Evolutionary conservation across 495 filamentous ascomycete genomes (phyloP).

Genomic region (Aspergillus conjunctus): DNA sequence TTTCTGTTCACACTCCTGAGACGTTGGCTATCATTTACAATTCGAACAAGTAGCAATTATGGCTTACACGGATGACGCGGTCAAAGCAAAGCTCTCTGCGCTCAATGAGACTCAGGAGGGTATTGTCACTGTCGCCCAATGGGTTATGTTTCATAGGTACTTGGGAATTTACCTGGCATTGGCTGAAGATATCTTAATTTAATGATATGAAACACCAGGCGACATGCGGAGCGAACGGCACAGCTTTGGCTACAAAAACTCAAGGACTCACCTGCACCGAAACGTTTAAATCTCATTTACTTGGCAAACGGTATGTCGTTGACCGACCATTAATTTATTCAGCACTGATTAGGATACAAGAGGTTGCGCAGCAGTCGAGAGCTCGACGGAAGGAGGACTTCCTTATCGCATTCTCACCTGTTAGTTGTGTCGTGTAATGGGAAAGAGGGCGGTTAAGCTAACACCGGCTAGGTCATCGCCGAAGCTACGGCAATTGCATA

Average conservation of each 20-base stretch:
- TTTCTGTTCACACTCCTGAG: background rate
- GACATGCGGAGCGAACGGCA: slow-evolving; percentile 85
- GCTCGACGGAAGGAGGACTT: slow-evolving; percentile 90
- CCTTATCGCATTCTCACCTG: slow-evolving; percentile 81
- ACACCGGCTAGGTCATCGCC: slow-evolving; percentile 64
- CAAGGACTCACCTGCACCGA: slow-evolving; percentile 78
- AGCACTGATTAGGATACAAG: slow-evolving; percentile 49
- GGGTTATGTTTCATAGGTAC: slow-evolving; percentile 99
- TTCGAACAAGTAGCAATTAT: slow-evolving; percentile 48
- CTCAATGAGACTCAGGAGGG: slow-evolving; percentile 96
- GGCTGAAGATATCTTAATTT: slow-evolving; percentile 28
- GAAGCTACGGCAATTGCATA: slow-evolving; percentile 85
- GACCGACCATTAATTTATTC: background rate
- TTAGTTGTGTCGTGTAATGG: slow-evolving; percentile 31
- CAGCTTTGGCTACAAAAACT: slow-evolving; percentile 87
- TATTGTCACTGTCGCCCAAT: slow-evolving; percentile 93
- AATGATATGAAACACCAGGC: slow-evolving; percentile 49
- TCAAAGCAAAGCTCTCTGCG: slow-evolving; percentile 88
- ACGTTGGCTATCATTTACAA: background rate
- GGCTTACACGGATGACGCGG: slow-evolving; percentile 93
- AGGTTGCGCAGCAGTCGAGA: slow-evolving; percentile 94
- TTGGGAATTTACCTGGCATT: slow-evolving; percentile 17
- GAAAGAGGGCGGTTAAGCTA: slow-evolving; percentile 18
- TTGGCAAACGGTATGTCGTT: slow-evolving; percentile 79
- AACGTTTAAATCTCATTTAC: slow-evolving; percentile 89